phyloP scores from a whole-genome alignment of 139 green algal genomes.

The Pseudopediastrum boryanum region DNA sequence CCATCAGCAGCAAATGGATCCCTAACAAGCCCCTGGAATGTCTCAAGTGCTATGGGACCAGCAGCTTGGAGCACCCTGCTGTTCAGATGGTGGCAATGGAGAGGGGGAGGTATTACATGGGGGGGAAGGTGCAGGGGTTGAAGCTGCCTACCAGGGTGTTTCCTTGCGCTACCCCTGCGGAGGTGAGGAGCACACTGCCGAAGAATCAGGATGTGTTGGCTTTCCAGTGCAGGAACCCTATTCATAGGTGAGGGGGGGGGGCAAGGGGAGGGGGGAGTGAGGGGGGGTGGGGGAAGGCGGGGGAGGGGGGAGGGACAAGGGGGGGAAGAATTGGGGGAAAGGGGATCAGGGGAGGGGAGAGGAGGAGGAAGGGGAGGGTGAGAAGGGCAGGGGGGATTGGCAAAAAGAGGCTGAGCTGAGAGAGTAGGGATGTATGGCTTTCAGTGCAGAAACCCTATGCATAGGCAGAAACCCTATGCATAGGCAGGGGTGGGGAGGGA shows the following conservation, averaged over 20 bases:
- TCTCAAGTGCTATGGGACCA: conserved; percentile 84
- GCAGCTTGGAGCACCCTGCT: conserved; percentile 84
- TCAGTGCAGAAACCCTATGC: too few relatives aligned
- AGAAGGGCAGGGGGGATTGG: too few relatives aligned
- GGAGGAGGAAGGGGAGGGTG: too few relatives aligned
- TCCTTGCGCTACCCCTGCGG: conserved; percentile 70
- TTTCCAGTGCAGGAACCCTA: conserved; percentile 88
- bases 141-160: conserved; percentile 81
- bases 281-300: too few relatives aligned
- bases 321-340: too few relatives aligned
- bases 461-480: too few relatives aligned
- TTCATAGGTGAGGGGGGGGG: conserved; percentile 64
- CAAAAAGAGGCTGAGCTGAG: too few relatives aligned
- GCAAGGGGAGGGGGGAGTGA: too few relatives aligned
- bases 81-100: conserved; percentile 88
- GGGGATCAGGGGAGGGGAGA: too few relatives aligned
- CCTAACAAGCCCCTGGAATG: conserved; percentile 82
- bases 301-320: too few relatives aligned
- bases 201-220: conserved; percentile 72
- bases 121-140: conserved; percentile 75
- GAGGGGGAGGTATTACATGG: conserved; percentile 80
- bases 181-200: conserved; percentile 75
- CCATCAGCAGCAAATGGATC: conserved; percentile 69
- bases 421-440: too few relatives aligned
- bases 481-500: too few relatives aligned